phyloP scores from a whole-genome alignment of 768 basidiomycete species.

The Lentinula sp. region DNA sequence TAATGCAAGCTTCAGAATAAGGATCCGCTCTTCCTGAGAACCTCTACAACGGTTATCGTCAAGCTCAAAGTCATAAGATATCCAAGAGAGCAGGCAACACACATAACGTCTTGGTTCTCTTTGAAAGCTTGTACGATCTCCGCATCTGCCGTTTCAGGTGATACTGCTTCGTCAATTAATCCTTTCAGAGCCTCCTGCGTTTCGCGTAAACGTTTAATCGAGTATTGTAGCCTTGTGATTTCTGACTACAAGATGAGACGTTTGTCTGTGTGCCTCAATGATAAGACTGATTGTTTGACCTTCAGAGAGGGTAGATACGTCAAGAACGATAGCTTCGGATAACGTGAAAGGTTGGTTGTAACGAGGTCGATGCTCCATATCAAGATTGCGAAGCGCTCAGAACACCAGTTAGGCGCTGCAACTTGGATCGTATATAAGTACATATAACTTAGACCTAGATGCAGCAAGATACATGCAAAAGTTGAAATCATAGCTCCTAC shows the following conservation, averaged over 20 bases:
- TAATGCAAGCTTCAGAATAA: conserved; percentile 61
- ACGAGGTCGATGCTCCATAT: conserved; percentile 63
- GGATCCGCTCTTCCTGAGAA: conserved; percentile 73
- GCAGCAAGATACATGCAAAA: too few relatives aligned
- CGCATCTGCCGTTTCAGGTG: conserved; percentile 36
- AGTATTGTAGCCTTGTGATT: conserved; percentile 70
- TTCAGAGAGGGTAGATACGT: conserved; percentile 63
- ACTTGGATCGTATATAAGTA: too few relatives aligned
- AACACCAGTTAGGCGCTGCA: too few relatives aligned
- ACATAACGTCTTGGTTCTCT: conserved; percentile 76
- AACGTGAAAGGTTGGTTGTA: conserved; percentile 75
- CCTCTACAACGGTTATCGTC: conserved; percentile 33
- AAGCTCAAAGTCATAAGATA: not conserved
- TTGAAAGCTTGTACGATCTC: conserved; percentile 55
- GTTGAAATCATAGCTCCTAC: not conserved
- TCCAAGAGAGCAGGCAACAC: conserved; percentile 13
- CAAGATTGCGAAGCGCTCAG: not conserved
- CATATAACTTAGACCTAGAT: too few relatives aligned
- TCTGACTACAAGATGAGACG: conserved; percentile 35
- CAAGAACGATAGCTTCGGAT: conserved; percentile 54
- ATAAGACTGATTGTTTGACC: conserved; percentile 33
- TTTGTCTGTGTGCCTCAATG: not conserved
- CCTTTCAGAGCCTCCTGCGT: conserved; percentile 57
- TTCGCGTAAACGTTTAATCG: conserved; percentile 50
- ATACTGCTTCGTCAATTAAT: conserved; percentile 29